These are phyloP conservation scores for Marchantia paleacea DNA, from an alignment of 225 moss, liverwort and hornwort species.

Conservation along the genomic window DNA sequence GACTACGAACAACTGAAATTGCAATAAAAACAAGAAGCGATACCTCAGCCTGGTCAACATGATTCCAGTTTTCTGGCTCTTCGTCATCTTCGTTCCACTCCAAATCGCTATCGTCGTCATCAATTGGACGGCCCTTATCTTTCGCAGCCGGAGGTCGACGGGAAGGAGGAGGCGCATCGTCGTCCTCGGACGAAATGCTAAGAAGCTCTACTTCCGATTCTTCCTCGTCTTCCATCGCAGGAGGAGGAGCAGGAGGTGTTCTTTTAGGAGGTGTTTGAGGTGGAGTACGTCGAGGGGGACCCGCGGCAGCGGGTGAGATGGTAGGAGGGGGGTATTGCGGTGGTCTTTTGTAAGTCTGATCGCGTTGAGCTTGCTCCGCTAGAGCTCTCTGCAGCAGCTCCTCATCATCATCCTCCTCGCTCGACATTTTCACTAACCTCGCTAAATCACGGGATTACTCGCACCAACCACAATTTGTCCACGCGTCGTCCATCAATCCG, in stretches of 20 bases:
- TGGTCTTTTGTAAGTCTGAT: conserved; percentile 62
- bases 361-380: conserved; percentile 89
- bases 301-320: conserved; percentile 38
- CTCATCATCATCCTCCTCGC: conserved; percentile 96
- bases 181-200: conserved; percentile 97
- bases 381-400: conserved; percentile 91
- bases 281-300: conserved; percentile 54
- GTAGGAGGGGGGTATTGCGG: conserved; percentile 47
- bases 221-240: conserved; percentile 75
- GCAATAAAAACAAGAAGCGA: not conserved
- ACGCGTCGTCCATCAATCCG: not conserved
- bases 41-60: conserved; percentile 82
- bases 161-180: conserved; percentile 55
- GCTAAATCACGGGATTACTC: conserved; percentile 3
- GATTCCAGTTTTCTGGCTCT: conserved; percentile 74
- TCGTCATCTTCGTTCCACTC: conserved; percentile 80
- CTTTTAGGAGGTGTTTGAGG: conserved; percentile 56
- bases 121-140: conserved; percentile 24
- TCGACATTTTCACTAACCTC: conserved; percentile 34
- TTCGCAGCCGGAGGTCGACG: conserved; percentile 36
- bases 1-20: not conserved
- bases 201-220: conserved; percentile 94
- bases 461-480: conserved; percentile 1
- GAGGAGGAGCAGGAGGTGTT: conserved; percentile 46
- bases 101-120: conserved; percentile 63